Conservation (phyloP, 441 rosid genomes). For the Omphalea diandra region DNA sequence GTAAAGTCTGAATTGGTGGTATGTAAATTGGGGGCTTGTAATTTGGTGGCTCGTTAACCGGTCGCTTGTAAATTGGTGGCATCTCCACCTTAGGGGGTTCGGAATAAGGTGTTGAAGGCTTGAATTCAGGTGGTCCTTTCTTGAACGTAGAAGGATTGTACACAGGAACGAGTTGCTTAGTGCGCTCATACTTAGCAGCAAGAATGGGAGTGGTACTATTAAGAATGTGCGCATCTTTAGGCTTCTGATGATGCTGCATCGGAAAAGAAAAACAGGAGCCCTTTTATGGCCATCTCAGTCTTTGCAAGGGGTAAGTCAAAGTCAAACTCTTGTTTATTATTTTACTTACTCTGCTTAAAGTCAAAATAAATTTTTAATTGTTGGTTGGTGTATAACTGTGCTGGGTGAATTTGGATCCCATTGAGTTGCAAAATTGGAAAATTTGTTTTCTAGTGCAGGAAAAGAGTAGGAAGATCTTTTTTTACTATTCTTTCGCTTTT, state of each 20-base stretch:
- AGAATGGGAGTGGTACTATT: neutral
- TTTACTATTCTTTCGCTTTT: neutral
- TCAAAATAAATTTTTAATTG: neutral
- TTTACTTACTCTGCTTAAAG: neutral
- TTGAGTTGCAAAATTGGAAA: neutral
- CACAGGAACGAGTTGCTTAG: neutral
- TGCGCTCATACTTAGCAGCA: neutral
- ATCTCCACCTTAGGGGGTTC: conserved; percentile 7
- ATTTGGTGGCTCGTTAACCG: neutral
- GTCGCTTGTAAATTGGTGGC: conserved; percentile 1
- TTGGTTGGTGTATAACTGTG: neutral
- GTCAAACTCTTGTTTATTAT: neutral
- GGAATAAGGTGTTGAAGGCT: neutral
- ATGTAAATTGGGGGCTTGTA: conserved; percentile 16
- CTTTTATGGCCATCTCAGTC: neutral
- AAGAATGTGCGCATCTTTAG: conserved; percentile 1
- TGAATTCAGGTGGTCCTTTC: neutral
- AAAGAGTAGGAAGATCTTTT: neutral
- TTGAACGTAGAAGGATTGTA: neutral
- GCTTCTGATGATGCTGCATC: neutral
- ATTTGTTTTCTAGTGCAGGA: neutral
- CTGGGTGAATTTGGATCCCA: neutral
- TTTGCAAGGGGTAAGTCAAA: neutral
- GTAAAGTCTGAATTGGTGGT: too few relatives aligned
- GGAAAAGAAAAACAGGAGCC: neutral